phyloP scores from a whole-genome alignment of 192 early-diverging fungal species.

The Coemansia sp. region DNA sequence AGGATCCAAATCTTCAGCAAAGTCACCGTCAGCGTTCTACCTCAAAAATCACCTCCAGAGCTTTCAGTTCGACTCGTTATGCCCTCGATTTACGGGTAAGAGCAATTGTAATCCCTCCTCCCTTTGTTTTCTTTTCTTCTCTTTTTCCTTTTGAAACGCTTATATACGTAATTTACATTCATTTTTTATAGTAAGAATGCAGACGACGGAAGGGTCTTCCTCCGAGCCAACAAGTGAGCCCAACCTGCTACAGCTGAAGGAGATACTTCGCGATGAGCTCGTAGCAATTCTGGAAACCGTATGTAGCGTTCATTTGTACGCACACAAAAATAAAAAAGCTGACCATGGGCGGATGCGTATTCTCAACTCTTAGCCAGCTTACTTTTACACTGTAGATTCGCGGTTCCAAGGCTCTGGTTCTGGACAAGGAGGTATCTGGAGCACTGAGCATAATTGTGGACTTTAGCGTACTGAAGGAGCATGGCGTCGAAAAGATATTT shows the following conservation, averaged over 20 bases:
- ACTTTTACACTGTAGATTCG: slow-evolving; percentile 64
- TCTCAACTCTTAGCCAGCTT: neutral
- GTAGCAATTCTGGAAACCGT: slow-evolving; percentile 51
- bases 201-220: neutral
- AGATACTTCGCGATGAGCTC: slow-evolving; percentile 47
- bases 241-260: slow-evolving; percentile 31
- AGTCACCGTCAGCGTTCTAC: slow-evolving; percentile 61
- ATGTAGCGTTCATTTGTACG: slow-evolving; percentile 2
- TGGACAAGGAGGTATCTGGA: slow-evolving; percentile 81
- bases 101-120: neutral
- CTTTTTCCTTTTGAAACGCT: neutral
- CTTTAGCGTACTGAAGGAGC: slow-evolving; percentile 87
- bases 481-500: slow-evolving; percentile 94
- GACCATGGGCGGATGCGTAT: neutral
- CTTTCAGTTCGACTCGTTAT: slow-evolving; percentile 13
- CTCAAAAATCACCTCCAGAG: slow-evolving; percentile 10
- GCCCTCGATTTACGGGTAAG: slow-evolving; percentile 8
- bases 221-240: slow-evolving; percentile 16
- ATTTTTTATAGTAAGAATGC: neutral
- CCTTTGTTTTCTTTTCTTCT: neutral
- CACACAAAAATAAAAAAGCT: neutral
- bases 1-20: slow-evolving; percentile 76
- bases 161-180: neutral
- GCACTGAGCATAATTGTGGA: slow-evolving; percentile 86
- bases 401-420: slow-evolving; percentile 84